Percentiles rank a stretch among this genome's conserved stretches.
Conservation (phyloP, 2,329 filamentous ascomycete genomes). For the Sporothrix humicola region DNA sequence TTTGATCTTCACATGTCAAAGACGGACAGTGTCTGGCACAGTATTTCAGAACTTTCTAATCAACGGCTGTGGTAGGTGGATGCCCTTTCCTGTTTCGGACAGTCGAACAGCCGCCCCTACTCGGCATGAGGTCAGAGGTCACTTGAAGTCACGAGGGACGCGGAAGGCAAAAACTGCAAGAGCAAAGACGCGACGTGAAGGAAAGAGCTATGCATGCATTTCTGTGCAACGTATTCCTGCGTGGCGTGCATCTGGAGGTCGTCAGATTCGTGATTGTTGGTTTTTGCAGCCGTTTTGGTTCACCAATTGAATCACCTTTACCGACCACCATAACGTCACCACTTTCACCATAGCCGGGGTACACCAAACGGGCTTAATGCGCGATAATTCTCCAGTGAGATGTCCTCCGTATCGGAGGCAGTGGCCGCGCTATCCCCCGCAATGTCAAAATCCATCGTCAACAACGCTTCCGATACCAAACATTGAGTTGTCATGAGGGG, state of each 20-base stretch:
- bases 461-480: background rate
- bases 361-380: conserved; percentile 16
- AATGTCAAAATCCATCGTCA: conserved; percentile 3
- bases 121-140: conserved; percentile 28
- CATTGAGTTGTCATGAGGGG: background rate
- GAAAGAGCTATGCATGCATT: conserved; percentile 9
- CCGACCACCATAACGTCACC: background rate
- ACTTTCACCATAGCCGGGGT: background rate
- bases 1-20: conserved; percentile 32
- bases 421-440: background rate
- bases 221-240: no score
- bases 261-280: background rate
- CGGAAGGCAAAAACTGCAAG: background rate
- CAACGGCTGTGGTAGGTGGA: background rate
- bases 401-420: conserved; percentile 18
- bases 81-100: conserved; percentile 24
- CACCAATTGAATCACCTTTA: conserved; percentile 10
- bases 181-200: background rate
- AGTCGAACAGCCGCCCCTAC: background rate
- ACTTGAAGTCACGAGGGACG: conserved; percentile 5
- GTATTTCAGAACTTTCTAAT: background rate
- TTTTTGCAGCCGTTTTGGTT: background rate
- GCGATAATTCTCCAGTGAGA: background rate
- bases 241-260: background rate
- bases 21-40: conserved; percentile 21